These are phyloP conservation scores for Afroboletus lepidellus DNA, from an alignment of 1,284 basidiomycete genomes.

Conservation along the genomic window DNA sequence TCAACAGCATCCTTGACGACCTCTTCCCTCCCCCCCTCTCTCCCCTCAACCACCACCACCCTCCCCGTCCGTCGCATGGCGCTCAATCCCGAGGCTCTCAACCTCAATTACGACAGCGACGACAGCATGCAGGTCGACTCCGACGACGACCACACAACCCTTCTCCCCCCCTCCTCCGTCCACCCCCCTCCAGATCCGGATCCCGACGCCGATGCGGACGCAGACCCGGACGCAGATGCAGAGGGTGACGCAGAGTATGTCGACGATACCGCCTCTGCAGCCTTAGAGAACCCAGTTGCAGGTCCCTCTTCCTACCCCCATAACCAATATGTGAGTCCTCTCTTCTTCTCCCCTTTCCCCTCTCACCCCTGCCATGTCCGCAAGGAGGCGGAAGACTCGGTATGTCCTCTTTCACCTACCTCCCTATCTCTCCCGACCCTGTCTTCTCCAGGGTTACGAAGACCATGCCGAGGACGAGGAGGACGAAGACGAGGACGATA, in stretches of 20 bases:
- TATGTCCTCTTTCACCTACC: constrained; percentile 37
- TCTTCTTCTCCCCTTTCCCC: neutral
- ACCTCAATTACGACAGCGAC: constrained; percentile 39
- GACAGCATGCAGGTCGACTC: constrained; percentile 49
- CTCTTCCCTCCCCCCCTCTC: constrained; percentile 36
- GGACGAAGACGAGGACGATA: constrained; percentile 63
- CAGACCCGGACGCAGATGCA: constrained; percentile 35
- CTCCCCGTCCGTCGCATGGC: constrained; percentile 34
- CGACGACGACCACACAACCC: constrained; percentile 35
- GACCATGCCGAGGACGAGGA: constrained; percentile 53
- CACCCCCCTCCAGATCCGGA: constrained; percentile 16
- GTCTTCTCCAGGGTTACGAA: constrained; percentile 60
- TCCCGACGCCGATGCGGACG: constrained; percentile 38
- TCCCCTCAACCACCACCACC: constrained; percentile 34
- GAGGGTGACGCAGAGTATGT: constrained; percentile 42
- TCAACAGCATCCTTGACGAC: constrained; percentile 66
- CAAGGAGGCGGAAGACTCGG: constrained; percentile 68
- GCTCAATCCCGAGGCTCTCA: constrained; percentile 37
- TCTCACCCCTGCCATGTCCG: constrained; percentile 16
- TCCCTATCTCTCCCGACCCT: constrained; percentile 24
- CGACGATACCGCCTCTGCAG: constrained; percentile 29
- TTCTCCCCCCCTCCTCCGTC: constrained; percentile 22
- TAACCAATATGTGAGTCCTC: constrained; percentile 28
- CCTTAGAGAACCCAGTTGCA: constrained; percentile 34
- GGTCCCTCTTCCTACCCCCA: constrained; percentile 31